Base-by-base conservation (phyloP, 2,329 filamentous ascomycete genomes). In the Cordyceps javanica region DNA sequence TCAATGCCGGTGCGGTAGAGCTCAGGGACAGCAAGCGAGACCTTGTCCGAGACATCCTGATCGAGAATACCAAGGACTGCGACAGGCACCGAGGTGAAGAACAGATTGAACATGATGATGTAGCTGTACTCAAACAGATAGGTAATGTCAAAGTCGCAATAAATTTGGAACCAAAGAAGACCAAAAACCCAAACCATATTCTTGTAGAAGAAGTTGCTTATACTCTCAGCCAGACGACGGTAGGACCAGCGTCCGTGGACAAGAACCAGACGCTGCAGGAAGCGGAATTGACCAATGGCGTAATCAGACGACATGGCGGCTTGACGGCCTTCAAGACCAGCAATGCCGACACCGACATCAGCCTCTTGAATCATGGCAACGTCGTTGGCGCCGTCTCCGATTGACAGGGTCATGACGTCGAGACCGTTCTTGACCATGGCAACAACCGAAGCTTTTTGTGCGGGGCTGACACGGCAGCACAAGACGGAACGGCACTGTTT, bases 191-290 rank as follows among this genome's bases (percentile, higher is more conserved):
- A 99, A 54, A 97, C 88, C 73, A 99, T 89, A 77, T 97, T 99
- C 88, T 99, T 99, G 84, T 97, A 99, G 79, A 99, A 99, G 81
- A 99, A 99, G 72, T 99, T 99, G 71, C 91, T 91, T 67, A 95
- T 97, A 48, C 88, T 90, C 76, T 99, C 94, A 30, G 88, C 91
- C 70, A 99, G 77, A 65, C 94, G 86, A 55, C 93, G 85, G 75
- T 99, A 99, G n/a, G 91, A 96, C 90, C 92, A 97, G 59, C 92
- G 85, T 59, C 92, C 92, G 69, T 97, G 92, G 5, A 97, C 91
- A 21, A 97, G 82, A 30, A 97, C 82, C 60, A 97, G 78, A 56
- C 92, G 81, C 65, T 91, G 87, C 53, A 97, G 78, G 75, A 90
- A 97, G 41, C 91, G 83, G 77, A 97, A 97, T 72, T 97, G 92